A percentile compares a stretch with the other conserved stretches of the same genome.
These are phyloP conservation scores for Cryptococcus neoformans DNA, from an alignment of 1,284 basidiomycete species.

Conservation along the genomic window DNA sequence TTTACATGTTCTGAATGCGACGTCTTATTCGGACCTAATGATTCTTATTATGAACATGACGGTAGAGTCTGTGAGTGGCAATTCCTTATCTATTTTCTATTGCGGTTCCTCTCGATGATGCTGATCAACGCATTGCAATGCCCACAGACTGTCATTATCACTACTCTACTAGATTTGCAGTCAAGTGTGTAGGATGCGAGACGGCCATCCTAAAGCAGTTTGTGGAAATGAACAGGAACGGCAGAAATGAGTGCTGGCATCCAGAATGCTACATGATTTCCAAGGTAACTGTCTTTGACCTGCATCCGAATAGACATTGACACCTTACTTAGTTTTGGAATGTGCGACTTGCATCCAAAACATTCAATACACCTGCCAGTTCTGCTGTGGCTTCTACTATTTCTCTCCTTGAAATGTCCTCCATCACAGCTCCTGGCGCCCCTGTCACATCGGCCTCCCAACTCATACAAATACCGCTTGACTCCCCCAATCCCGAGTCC, in stretches of 20 bases:
- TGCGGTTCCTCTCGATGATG: constrained; percentile 6
- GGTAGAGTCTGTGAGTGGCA: constrained; percentile 68
- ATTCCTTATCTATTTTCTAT: constrained; percentile 7
- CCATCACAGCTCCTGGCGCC: constrained; percentile 15
- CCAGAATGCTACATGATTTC: constrained; percentile 99
- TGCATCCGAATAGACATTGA: neutral
- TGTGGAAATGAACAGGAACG: constrained; percentile 98
- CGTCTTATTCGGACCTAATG: constrained; percentile 93
- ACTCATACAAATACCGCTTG: neutral
- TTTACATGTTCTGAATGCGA: constrained; percentile 98
- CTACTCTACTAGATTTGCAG: constrained; percentile 97
- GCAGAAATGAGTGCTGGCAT: constrained; percentile 99
- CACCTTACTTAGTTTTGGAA: constrained; percentile 81
- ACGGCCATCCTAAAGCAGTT: constrained; percentile 99
- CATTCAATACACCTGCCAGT: constrained; percentile 52
- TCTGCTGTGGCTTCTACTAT: constrained; percentile 55
- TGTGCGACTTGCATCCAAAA: constrained; percentile 85
- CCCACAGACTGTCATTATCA: constrained; percentile 80
- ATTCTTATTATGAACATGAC: constrained; percentile 98
- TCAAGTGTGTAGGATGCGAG: constrained; percentile 96
- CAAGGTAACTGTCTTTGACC: constrained; percentile 60
- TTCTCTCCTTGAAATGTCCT: constrained; percentile 42
- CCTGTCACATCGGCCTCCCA: constrained; percentile 12
- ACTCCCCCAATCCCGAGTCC: constrained; percentile 11
- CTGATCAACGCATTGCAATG: neutral